Conservation (phyloP, 73 alveolate species). For the Paramecium primaurelia region DNA sequence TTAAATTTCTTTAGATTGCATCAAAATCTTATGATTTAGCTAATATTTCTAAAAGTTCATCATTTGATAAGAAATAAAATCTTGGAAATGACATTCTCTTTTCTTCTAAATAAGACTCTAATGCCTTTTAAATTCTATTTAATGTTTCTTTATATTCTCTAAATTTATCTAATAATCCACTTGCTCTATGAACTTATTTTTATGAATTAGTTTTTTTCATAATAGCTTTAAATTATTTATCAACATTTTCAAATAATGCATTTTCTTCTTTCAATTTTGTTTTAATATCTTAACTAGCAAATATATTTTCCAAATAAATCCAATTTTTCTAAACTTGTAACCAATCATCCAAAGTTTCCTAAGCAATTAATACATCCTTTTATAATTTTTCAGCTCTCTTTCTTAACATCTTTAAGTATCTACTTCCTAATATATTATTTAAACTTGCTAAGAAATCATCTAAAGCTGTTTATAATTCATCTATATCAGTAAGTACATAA, state of each 20-base stretch:
- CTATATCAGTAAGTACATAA: conserved; percentile 88
- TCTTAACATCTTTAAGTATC: conserved; percentile 88
- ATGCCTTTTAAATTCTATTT: conserved; percentile 90
- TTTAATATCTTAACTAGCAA: conserved; percentile 95
- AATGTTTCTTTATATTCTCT: conserved; percentile 87
- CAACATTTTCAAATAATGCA: conserved; percentile 90
- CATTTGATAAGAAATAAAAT: conserved; percentile 96
- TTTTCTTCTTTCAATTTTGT: conserved; percentile 91
- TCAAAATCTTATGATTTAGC: conserved; percentile 93
- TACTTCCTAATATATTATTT: conserved; percentile 85
- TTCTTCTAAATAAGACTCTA: conserved; percentile 93
- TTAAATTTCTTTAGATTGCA: conserved; percentile 85
- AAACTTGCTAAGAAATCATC: conserved; percentile 94
- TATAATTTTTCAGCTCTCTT: conserved; percentile 92
- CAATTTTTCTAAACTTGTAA: conserved; percentile 96
- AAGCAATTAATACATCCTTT: conserved; percentile 72
- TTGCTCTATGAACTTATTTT: conserved; percentile 86
- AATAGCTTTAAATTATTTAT: conserved; percentile 86
- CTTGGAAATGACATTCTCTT: conserved; percentile 98
- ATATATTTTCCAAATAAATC: conserved; percentile 98
- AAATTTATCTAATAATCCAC: conserved; percentile 75
- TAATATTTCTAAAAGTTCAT: conserved; percentile 94
- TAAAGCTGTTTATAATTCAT: conserved; percentile 84
- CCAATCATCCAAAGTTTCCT: conserved; percentile 98
- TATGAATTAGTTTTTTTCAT: conserved; percentile 90